These are phyloP conservation scores for Komagataella mondaviorum DNA, from an alignment of 805 yeast species.

Conservation along the genomic window DNA sequence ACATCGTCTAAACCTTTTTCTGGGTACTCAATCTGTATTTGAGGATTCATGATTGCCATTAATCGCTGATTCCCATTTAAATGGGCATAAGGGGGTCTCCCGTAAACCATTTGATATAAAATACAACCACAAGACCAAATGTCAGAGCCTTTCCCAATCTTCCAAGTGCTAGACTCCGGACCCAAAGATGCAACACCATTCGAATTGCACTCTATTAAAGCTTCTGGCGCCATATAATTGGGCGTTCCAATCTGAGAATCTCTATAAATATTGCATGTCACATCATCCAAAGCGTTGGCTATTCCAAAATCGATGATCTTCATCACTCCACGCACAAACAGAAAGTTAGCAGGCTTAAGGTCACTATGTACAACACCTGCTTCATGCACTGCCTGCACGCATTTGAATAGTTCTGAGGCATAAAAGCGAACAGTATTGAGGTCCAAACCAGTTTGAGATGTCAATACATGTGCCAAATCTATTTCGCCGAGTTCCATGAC, in stretches of 20 bases:
- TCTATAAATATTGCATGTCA: constrained; percentile 80
- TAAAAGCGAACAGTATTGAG: constrained; percentile 69
- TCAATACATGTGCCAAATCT: constrained; percentile 73
- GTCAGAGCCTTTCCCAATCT: constrained; percentile 90
- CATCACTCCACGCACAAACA: constrained; percentile 69
- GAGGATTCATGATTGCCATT: constrained; percentile 78
- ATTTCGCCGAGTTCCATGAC: constrained; percentile 95
- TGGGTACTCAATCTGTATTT: constrained; percentile 57
- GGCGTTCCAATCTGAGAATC: constrained; percentile 93
- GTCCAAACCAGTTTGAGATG: constrained; percentile 41
- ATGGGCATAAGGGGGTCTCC: constrained; percentile 78
- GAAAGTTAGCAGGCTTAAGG: constrained; percentile 52
- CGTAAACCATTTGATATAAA: constrained; percentile 89
- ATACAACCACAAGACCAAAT: constrained; percentile 98
- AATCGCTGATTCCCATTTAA: constrained; percentile 67
- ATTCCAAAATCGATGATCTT: constrained; percentile 93
- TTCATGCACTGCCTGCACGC: constrained; percentile 80
- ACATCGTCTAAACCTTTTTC: constrained; percentile 44
- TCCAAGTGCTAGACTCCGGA: constrained; percentile 31
- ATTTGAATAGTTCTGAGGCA: constrained; percentile 62
- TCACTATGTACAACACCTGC: constrained; percentile 57
- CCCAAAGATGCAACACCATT: constrained; percentile 13
- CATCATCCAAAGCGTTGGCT: constrained; percentile 88
- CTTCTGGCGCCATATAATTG: constrained; percentile 96
- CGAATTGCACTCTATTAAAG: constrained; percentile 48